phyloP scores from a whole-genome alignment of 345 rosid genomes.

The Populus davidiana region DNA sequence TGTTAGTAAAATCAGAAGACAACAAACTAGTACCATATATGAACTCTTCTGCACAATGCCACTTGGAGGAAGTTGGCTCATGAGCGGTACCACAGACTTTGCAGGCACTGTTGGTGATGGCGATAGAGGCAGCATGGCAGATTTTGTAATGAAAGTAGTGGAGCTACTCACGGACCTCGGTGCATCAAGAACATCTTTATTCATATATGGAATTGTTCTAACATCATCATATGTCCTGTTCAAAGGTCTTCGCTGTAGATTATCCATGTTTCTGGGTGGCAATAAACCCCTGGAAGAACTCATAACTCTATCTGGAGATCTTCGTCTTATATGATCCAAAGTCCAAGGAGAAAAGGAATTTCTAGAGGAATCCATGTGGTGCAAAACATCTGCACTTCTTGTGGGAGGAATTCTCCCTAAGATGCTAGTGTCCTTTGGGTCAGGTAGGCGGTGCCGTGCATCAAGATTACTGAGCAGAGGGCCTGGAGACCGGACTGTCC shows the following conservation, averaged over 20 bases:
- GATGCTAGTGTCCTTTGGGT: conserved; percentile 42
- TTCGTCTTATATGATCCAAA: conserved; percentile 57
- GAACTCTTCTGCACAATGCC: conserved; percentile 45
- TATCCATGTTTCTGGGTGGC: conserved; percentile 51
- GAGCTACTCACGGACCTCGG: conserved; percentile 46
- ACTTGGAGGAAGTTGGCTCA: conserved; percentile 51
- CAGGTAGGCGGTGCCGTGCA: conserved; percentile 40
- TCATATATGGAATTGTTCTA: conserved; percentile 53
- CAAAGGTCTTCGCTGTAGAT: conserved; percentile 46
- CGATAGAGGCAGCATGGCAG: conserved; percentile 49
- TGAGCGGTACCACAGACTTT: conserved; percentile 48
- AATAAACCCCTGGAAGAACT: conserved; percentile 61
- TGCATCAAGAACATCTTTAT: conserved; percentile 52
- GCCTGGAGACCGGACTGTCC: conserved; percentile 43
- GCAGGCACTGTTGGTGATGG: not conserved
- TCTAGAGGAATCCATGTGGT: conserved; percentile 46
- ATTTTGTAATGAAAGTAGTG: conserved; percentile 47
- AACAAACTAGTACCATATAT: conserved; percentile 47
- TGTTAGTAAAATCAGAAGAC: not conserved
- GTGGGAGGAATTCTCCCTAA: conserved; percentile 44
- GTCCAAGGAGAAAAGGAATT: conserved; percentile 62
- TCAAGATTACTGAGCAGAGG: conserved; percentile 25
- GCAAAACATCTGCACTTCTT: conserved; percentile 52
- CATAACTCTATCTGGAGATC: conserved; percentile 63
- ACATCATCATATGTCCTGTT: conserved; percentile 53